Evolutionary conservation across 495 filamentous ascomycete genomes (phyloP).

Genomic region (Xylaria venustula): DNA sequence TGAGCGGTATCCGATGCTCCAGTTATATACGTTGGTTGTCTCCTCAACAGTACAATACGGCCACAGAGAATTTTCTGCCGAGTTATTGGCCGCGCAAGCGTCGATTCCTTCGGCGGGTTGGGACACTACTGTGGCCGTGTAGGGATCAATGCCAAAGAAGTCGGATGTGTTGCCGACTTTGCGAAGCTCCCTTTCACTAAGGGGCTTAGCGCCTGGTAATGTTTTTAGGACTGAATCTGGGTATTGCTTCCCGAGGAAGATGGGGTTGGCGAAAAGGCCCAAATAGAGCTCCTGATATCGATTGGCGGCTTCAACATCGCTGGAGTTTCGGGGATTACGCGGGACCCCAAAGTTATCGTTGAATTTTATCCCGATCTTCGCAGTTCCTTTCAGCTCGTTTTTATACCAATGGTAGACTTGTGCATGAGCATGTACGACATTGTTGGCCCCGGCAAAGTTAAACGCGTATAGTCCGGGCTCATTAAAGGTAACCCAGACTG

Average conservation of each 20-base stretch:
- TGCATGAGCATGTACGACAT: conserved; percentile 49
- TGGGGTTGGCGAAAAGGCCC: conserved; percentile 53
- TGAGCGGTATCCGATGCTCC: conserved; percentile 35
- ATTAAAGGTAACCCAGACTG: conserved; percentile 58
- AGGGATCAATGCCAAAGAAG: conserved; percentile 48
- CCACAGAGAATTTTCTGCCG: conserved; percentile 32
- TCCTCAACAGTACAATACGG: conserved; percentile 43
- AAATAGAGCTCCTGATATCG: conserved; percentile 57
- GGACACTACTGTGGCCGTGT: conserved; percentile 43
- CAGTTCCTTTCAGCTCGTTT: conserved; percentile 50
- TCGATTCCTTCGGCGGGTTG: conserved; percentile 35
- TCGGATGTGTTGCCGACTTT: conserved; percentile 39
- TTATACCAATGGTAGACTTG: conserved; percentile 53
- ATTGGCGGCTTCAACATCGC: conserved; percentile 50
- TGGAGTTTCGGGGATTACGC: conserved; percentile 49
- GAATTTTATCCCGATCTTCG: conserved; percentile 55
- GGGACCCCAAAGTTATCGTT: conserved; percentile 60
- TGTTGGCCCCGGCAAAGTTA: conserved; percentile 20
- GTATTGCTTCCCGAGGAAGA: conserved; percentile 43
- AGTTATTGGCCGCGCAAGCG: conserved; percentile 25
- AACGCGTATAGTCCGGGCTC: conserved; percentile 36
- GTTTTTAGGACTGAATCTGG: conserved; percentile 23
- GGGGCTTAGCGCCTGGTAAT: conserved; percentile 2
- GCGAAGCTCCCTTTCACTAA: conserved; percentile 35
- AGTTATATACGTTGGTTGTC: conserved; percentile 22